These are phyloP conservation scores for Ascochyta fabae DNA, from an alignment of 2,329 filamentous ascomycete species.

Conservation along the genomic window DNA sequence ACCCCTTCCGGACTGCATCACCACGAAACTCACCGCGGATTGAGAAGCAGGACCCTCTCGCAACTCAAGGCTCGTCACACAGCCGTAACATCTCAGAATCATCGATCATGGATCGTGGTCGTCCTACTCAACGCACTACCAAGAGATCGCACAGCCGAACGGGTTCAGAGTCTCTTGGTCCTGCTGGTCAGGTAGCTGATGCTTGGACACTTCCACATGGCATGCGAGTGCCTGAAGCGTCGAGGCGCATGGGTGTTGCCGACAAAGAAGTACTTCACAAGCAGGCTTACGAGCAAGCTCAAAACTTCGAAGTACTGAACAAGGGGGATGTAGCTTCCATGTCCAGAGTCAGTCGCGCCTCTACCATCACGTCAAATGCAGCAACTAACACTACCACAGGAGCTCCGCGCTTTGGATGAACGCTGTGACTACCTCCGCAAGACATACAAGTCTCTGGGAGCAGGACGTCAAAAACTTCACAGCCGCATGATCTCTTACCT, in stretches of 20 bases:
- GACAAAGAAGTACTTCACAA: conserved; percentile 48
- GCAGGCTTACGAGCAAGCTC: conserved; percentile 49
- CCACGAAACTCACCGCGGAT: conserved; percentile 43
- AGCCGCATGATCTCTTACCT: conserved; percentile 79
- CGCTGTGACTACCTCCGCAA: conserved; percentile 78
- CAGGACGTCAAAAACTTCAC: conserved; percentile 79
- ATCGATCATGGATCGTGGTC: conserved; percentile 48
- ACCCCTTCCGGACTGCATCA: conserved; percentile 41
- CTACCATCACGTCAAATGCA: not conserved
- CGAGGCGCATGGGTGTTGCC: conserved; percentile 39
- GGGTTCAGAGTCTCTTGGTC: conserved; percentile 42
- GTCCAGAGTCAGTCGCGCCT: conserved; percentile 60
- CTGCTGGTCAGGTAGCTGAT: conserved; percentile 32
- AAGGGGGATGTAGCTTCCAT: conserved; percentile 55
- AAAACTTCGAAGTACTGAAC: conserved; percentile 51
- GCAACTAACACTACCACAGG: conserved; percentile 54
- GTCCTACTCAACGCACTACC: conserved; percentile 41
- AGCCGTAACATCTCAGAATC: conserved; percentile 47
- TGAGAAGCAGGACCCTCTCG: conserved; percentile 39
- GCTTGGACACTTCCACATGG: conserved; percentile 48
- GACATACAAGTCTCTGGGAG: conserved; percentile 75
- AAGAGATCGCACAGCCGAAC: conserved; percentile 44
- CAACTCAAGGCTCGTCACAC: conserved; percentile 25
- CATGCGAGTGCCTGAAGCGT: conserved; percentile 46
- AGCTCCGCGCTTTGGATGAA: conserved; percentile 77